Percentiles rank a stretch among this genome's conserved stretches.
These are phyloP conservation scores for Aspergillus sp. DNA, from an alignment of 2,329 filamentous ascomycete genomes.

Conservation along the genomic window DNA sequence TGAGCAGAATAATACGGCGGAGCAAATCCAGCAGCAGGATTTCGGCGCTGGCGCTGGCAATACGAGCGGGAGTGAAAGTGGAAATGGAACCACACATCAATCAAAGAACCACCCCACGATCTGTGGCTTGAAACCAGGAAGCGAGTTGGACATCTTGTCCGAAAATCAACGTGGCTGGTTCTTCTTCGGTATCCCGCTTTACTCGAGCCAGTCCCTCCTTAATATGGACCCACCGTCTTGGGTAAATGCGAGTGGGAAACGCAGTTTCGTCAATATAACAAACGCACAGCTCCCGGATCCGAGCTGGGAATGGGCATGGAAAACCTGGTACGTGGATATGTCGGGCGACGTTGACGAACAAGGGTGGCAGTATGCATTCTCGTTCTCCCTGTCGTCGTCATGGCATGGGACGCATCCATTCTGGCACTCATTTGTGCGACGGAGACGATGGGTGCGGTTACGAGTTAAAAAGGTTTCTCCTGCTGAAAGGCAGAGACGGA, in stretches of 20 bases:
- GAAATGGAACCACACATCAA: constrained; percentile 1
- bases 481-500: constrained; percentile 19
- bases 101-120: constrained; percentile 10
- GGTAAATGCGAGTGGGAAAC: constrained; percentile 66
- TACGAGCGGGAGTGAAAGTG: neutral
- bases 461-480: constrained; percentile 61
- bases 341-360: constrained; percentile 81
- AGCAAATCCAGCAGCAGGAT: neutral
- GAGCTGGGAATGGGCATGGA: constrained; percentile 87
- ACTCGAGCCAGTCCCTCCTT: constrained; percentile 80
- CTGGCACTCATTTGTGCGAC: constrained; percentile 93
- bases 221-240: constrained; percentile 83
- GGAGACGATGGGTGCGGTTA: constrained; percentile 83
- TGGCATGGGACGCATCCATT: constrained; percentile 89
- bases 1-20: constrained; percentile 12
- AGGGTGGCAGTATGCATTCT: constrained; percentile 95
- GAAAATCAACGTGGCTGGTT: constrained; percentile 94
- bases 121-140: constrained; percentile 27
- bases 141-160: constrained; percentile 81
- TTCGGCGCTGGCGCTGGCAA: neutral
- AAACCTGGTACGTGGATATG: constrained; percentile 72
- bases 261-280: constrained; percentile 68
- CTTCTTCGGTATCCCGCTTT: constrained; percentile 84
- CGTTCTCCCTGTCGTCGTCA: constrained; percentile 73
- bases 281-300: constrained; percentile 94